Percentiles rank a stretch among this genome's conserved stretches.
Evolutionary conservation across 805 yeast genomes (phyloP).

Genomic region (Saccharomyces paradoxus): DNA sequence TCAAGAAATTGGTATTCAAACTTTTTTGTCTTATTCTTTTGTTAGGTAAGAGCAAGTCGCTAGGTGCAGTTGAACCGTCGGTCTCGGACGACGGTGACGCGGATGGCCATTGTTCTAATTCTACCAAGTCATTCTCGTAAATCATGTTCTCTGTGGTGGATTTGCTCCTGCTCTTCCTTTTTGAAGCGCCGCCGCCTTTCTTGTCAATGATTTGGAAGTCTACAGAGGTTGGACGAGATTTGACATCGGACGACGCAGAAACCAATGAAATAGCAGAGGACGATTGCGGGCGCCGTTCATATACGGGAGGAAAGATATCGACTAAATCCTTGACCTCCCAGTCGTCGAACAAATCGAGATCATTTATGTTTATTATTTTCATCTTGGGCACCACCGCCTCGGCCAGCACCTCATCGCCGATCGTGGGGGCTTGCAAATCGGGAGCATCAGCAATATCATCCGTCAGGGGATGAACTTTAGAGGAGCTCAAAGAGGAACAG

Average conservation of each 20-base stretch:
- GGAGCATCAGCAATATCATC: background rate
- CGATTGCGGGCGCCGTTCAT: slow-evolving; percentile 7
- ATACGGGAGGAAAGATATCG: slow-evolving; percentile 17
- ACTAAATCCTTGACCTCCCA: slow-evolving; percentile 12
- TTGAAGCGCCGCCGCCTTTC: background rate
- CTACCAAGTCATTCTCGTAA: slow-evolving; percentile 12
- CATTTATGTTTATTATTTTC: slow-evolving; percentile 15
- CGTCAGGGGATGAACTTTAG: background rate
- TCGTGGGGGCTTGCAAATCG: background rate
- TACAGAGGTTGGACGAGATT: slow-evolving; percentile 1
- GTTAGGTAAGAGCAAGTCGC: slow-evolving; percentile 12
- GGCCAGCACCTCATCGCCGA: background rate
- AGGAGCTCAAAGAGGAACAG: background rate
- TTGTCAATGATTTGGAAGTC: slow-evolving; percentile 1
- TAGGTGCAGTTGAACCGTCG: slow-evolving; percentile 1
- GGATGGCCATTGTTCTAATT: slow-evolving; percentile 26
- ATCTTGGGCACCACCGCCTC: slow-evolving; percentile 7
- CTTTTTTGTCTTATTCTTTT: slow-evolving; percentile 22
- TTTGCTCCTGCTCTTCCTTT: background rate
- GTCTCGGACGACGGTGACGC: background rate
- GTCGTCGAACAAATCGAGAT: slow-evolving; percentile 20
- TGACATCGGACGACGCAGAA: background rate
- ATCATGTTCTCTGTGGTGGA: slow-evolving; percentile 2
- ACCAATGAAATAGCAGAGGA: background rate
- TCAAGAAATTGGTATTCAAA: slow-evolving; percentile 24